Evolutionary conservation across 2,329 filamentous ascomycete species (phyloP).

Genomic region (Ceratocystis albifundus): DNA sequence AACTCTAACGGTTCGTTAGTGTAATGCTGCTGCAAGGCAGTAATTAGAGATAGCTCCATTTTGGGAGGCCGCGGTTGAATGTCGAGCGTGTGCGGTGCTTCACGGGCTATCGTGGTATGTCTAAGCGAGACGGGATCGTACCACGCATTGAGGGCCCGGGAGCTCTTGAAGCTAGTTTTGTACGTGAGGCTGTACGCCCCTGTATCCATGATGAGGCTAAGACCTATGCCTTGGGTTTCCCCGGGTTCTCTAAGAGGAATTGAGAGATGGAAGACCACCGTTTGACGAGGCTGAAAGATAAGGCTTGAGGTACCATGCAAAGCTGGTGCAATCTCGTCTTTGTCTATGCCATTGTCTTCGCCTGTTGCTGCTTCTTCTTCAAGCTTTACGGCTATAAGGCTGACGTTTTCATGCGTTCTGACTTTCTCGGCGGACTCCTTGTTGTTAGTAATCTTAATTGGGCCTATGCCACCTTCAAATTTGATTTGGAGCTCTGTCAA

Average conservation of each 20-base stretch:
- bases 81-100: slow-evolving; percentile 47
- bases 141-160: slow-evolving; percentile 39
- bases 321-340: slow-evolving; percentile 27
- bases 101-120: slow-evolving; percentile 37
- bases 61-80: slow-evolving; percentile 87
- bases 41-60: slow-evolving; percentile 59
- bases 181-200: slow-evolving; percentile 58
- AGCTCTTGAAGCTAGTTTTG: slow-evolving; percentile 42
- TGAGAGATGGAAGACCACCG: slow-evolving; percentile 57
- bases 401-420: slow-evolving; percentile 25
- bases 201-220: slow-evolving; percentile 51
- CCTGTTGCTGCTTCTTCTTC: slow-evolving; percentile 29
- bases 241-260: slow-evolving; percentile 71
- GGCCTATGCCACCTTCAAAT: slow-evolving; percentile 48
- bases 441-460: slow-evolving; percentile 42
- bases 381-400: slow-evolving; percentile 28
- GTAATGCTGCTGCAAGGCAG: slow-evolving; percentile 63
- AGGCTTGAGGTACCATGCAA: slow-evolving; percentile 20
- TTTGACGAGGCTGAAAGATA: slow-evolving; percentile 45
- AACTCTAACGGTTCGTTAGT: slow-evolving; percentile 66
- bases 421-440: slow-evolving; percentile 20
- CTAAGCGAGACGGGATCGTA: slow-evolving; percentile 36
- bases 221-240: slow-evolving; percentile 54
- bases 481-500: slow-evolving; percentile 42
- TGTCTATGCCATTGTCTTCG: slow-evolving; percentile 25